A percentile compares a stretch with the other conserved stretches of the same genome.
phyloP scores from a whole-genome alignment of 495 filamentous ascomycete genomes.

The Annulohypoxylon maeteangense region DNA sequence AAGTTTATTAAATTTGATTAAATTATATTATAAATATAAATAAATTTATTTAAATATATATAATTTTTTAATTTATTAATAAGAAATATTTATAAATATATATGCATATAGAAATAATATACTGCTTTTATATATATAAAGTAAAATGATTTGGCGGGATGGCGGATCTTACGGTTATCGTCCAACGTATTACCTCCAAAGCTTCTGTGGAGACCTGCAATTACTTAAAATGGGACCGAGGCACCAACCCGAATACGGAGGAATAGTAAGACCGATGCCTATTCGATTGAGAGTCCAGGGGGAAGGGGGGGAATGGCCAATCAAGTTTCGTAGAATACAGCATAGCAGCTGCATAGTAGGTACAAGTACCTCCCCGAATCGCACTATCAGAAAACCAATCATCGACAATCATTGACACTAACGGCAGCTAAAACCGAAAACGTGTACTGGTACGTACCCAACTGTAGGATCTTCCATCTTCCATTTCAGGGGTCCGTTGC shows the following conservation, averaged over 20 bases:
- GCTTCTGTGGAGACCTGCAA: constrained; percentile 32
- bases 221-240: neutral
- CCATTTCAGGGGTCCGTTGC: constrained; percentile 20
- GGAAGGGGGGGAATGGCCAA: neutral
- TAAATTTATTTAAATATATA: too few species aligned
- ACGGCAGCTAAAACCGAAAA: constrained; percentile 13
- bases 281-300: neutral
- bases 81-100: too few species aligned
- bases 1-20: too few species aligned
- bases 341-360: too few species aligned
- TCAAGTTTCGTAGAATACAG: neutral
- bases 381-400: constrained; percentile 6
- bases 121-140: too few species aligned
- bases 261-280: constrained; percentile 1
- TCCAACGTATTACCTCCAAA: too few species aligned
- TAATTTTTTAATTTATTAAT: too few species aligned
- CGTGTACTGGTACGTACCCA: constrained; percentile 14
- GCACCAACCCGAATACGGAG: neutral
- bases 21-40: too few species aligned
- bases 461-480: neutral
- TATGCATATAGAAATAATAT: too few species aligned
- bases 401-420: neutral
- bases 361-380: neutral
- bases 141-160: too few species aligned
- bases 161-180: too few species aligned